These are phyloP conservation scores for Fistulinella prunicolor DNA, from an alignment of 768 basidiomycete genomes.

Conservation along the genomic window DNA sequence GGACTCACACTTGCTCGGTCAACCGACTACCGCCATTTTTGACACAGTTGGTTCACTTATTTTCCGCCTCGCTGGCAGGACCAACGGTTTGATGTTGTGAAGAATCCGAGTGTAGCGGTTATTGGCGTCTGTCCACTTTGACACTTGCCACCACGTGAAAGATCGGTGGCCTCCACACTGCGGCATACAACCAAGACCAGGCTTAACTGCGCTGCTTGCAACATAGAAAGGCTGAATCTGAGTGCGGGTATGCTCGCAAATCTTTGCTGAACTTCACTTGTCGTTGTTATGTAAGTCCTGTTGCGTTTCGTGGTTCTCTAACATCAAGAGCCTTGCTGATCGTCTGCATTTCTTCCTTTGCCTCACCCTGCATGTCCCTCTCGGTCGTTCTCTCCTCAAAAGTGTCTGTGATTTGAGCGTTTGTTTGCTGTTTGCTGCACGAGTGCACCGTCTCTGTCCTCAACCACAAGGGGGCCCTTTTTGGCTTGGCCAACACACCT, in stretches of 20 bases:
- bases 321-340: background rate
- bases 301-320: constrained; percentile 8
- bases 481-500: constrained; percentile 27
- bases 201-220: constrained; percentile 11
- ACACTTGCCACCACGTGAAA: constrained; percentile 32
- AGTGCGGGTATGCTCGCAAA: constrained; percentile 33
- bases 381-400: constrained; percentile 12
- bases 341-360: constrained; percentile 17
- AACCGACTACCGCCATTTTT: constrained; percentile 21
- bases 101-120: constrained; percentile 23
- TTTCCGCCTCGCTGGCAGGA: constrained; percentile 11
- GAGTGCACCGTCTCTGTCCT: constrained; percentile 20
- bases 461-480: constrained; percentile 26
- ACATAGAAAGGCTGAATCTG: constrained; percentile 26
- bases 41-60: constrained; percentile 23
- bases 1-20: constrained; percentile 20
- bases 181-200: constrained; percentile 23
- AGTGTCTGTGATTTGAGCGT: constrained; percentile 32
- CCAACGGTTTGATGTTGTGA: constrained; percentile 30
- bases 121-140: constrained; percentile 25
- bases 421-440: constrained; percentile 30
- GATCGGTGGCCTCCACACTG: constrained; percentile 20
- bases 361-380: no score
- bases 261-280: constrained; percentile 23
- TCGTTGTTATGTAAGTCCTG: constrained; percentile 37